These are phyloP conservation scores for Ophiostoma australiae DNA, from an alignment of 2,329 filamentous ascomycete species.

Conservation along the genomic window DNA sequence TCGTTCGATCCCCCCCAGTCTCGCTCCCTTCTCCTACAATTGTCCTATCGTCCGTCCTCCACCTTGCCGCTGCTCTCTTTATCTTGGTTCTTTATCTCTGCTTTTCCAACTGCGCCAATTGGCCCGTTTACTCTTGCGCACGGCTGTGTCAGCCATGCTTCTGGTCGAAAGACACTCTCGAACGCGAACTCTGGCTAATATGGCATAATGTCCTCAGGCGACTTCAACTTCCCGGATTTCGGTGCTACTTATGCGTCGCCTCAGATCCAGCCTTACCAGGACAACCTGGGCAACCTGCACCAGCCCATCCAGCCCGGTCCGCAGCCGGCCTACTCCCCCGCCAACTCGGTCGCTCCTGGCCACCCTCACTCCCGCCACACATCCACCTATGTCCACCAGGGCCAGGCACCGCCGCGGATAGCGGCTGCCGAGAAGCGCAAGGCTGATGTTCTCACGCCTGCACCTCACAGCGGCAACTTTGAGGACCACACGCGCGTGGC, in stretches of 20 bases:
- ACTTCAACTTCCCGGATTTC: slow-evolving; percentile 55
- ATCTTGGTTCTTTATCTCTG: background rate
- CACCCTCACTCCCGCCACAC: slow-evolving; percentile 30
- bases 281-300: slow-evolving; percentile 40
- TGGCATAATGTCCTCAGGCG: slow-evolving; percentile 50
- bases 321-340: slow-evolving; percentile 43
- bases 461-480: slow-evolving; percentile 48
- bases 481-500: slow-evolving; percentile 68
- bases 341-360: slow-evolving; percentile 31
- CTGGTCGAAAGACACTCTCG: slow-evolving; percentile 14
- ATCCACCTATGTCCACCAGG: slow-evolving; percentile 31
- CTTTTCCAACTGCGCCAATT: slow-evolving; percentile 12
- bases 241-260: slow-evolving; percentile 48
- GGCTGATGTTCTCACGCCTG: slow-evolving; percentile 39
- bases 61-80: background rate
- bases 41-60: background rate
- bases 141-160: slow-evolving; percentile 22
- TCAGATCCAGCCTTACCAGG: slow-evolving; percentile 44
- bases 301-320: slow-evolving; percentile 48
- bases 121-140: slow-evolving; percentile 26
- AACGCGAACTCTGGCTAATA: slow-evolving; percentile 36
- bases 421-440: slow-evolving; percentile 42
- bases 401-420: slow-evolving; percentile 31
- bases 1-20: background rate
- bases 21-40: background rate